Evolutionary conservation across 768 basidiomycete genomes (phyloP).

Genomic region (Trametes villosa): DNA sequence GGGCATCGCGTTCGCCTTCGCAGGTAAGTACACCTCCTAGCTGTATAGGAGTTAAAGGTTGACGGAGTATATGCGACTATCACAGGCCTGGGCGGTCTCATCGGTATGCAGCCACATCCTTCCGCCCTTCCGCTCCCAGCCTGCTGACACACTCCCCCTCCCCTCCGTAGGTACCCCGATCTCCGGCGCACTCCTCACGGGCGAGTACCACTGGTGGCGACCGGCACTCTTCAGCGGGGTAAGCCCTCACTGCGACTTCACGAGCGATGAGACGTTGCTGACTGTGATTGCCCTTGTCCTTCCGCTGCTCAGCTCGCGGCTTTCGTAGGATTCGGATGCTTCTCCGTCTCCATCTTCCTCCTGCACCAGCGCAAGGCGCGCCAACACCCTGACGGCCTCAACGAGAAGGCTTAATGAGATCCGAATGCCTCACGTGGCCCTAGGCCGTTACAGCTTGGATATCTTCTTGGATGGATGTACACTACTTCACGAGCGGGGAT

Average conservation of each 20-base stretch:
- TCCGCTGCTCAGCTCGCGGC: conserved; percentile 20
- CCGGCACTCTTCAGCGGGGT: conserved; percentile 31
- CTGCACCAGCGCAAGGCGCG: conserved; percentile 4
- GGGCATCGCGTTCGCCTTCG: conserved; percentile 40
- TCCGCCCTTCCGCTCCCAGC: neutral
- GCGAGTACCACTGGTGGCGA: conserved; percentile 36
- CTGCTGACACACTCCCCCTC: conserved; percentile 20
- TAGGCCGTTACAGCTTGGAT: too few species aligned
- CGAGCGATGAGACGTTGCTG: neutral
- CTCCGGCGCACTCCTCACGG: conserved; percentile 51
- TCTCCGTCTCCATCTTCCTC: conserved; percentile 12
- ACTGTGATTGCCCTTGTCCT: neutral
- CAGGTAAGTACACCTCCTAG: conserved; percentile 3
- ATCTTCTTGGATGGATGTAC: too few species aligned
- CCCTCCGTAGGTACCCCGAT: conserved; percentile 52
- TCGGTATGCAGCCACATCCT: conserved; percentile 9
- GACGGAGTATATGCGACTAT: neutral
- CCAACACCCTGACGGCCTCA: neutral
- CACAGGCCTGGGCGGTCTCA: conserved; percentile 43
- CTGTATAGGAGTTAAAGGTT: neutral
- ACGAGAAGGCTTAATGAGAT: neutral
- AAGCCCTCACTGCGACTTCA: conserved; percentile 1
- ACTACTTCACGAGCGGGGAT: too few species aligned
- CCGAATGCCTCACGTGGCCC: too few species aligned
- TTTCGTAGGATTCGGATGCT: conserved; percentile 13